Conservation (phyloP, 768 basidiomycete genomes). For the Auriscalpium microsporum region DNA sequence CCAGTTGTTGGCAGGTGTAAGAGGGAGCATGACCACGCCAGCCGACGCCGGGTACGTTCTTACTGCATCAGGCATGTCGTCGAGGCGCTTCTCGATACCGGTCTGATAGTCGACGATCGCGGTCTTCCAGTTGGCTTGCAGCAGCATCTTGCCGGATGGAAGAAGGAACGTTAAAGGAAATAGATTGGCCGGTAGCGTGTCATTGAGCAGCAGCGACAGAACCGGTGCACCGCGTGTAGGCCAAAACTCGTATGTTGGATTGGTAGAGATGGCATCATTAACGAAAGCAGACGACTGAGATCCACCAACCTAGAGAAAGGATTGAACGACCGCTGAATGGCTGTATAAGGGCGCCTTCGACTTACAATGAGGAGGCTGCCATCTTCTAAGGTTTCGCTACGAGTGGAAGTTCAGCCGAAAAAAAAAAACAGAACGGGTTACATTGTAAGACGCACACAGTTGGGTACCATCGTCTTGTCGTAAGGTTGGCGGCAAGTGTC, state of each 20-base stretch:
- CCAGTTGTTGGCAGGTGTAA: slow-evolving; percentile 78
- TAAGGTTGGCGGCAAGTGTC: slow-evolving; percentile 35
- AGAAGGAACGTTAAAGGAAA: slow-evolving; percentile 72
- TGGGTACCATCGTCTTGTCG: slow-evolving; percentile 69
- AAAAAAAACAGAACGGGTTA: neutral
- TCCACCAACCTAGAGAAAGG: slow-evolving; percentile 42
- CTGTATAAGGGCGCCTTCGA: neutral
- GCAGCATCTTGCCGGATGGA: slow-evolving; percentile 52
- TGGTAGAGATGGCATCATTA: slow-evolving; percentile 57
- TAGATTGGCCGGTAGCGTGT: slow-evolving; percentile 68
- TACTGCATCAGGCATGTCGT: slow-evolving; percentile 64
- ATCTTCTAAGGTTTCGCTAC: slow-evolving; percentile 54
- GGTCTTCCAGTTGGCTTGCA: slow-evolving; percentile 60
- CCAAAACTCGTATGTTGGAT: slow-evolving; percentile 79
- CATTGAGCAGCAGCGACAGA: slow-evolving; percentile 49
- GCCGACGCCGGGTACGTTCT: slow-evolving; percentile 73
- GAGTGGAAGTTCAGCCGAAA: neutral
- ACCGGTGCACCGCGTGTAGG: slow-evolving; percentile 50
- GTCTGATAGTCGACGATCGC: slow-evolving; percentile 57
- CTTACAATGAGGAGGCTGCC: slow-evolving; percentile 58
- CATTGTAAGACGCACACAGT: slow-evolving; percentile 39
- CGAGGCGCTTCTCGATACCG: slow-evolving; percentile 48
- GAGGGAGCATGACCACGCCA: slow-evolving; percentile 69
- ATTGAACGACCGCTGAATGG: slow-evolving; percentile 2
- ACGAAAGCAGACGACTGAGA: slow-evolving; percentile 63